Percentiles rank a stretch among this genome's conserved stretches.
Evolutionary conservation across 208 protist genomes (phyloP).

Genomic region (Leishmania turanica): DNA sequence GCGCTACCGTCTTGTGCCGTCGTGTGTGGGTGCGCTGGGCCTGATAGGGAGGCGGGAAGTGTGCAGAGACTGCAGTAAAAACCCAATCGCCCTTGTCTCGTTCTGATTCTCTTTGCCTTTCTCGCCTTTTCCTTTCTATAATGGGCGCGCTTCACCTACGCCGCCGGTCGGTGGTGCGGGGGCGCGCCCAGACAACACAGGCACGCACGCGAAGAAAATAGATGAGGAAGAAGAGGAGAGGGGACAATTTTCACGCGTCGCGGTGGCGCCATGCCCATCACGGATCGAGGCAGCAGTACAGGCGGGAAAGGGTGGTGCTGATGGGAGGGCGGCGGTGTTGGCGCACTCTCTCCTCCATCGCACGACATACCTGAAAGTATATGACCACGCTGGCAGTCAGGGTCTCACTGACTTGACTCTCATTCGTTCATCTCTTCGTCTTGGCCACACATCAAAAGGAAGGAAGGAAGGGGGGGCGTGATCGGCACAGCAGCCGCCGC

Average conservation of each 20-base stretch:
- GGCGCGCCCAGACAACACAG: not conserved
- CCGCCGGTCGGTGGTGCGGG: not conserved
- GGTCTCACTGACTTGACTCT: not conserved
- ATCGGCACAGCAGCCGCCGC: not conserved
- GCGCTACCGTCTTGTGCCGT: not conserved
- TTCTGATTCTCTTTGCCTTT: not conserved
- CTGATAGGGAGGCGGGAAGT: not conserved
- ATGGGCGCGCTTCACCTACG: not conserved
- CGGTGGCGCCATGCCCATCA: not conserved
- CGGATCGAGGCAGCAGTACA: not conserved
- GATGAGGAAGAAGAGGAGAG: not conserved
- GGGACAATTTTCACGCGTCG: not conserved
- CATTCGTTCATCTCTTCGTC: not conserved
- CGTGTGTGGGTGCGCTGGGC: not conserved
- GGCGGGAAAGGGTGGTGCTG: not conserved
- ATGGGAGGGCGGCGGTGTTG: not conserved
- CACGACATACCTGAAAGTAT: not conserved
- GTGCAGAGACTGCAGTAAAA: not conserved
- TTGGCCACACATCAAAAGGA: not conserved
- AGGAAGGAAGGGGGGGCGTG: not conserved
- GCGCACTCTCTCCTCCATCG: constrained; percentile 3
- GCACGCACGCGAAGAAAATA: not conserved
- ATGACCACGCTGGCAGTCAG: not conserved
- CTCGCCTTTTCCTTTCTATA: too few species aligned
- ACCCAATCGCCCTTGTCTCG: not conserved